Evolutionary conservation across 2,329 filamentous ascomycete species (phyloP).

Genomic region (Neofusicoccum sp.): DNA sequence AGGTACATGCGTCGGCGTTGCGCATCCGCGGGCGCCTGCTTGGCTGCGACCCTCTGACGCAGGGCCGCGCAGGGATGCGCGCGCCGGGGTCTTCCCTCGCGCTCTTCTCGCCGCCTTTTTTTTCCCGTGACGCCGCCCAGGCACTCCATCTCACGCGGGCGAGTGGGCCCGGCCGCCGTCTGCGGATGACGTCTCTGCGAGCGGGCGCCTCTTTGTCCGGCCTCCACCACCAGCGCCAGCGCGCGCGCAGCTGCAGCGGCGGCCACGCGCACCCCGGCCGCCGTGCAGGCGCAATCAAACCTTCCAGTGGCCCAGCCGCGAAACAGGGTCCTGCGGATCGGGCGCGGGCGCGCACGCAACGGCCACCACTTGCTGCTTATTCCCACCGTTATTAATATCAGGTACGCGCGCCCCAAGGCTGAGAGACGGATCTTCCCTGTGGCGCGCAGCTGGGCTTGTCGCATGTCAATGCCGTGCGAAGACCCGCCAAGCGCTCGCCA

Average conservation of each 20-base stretch:
- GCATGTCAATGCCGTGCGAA: not conserved
- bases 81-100: not conserved
- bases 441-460: not conserved
- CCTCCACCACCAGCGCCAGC: not conserved
- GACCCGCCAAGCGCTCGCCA: not conserved
- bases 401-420: not conserved
- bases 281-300: not conserved
- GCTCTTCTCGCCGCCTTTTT: slow-evolving; percentile 5
- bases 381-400: not conserved
- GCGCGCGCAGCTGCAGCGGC: not conserved
- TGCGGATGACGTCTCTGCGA: slow-evolving; percentile 1
- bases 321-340: not conserved
- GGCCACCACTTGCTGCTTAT: not conserved
- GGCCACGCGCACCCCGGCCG: too few species aligned
- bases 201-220: too few species aligned
- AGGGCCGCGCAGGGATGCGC: slow-evolving; percentile 1
- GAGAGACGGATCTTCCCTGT: not conserved
- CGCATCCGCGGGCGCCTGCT: slow-evolving; percentile 5
- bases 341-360: not conserved
- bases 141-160: slow-evolving; percentile 6
- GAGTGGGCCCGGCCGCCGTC: not conserved
- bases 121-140: not conserved
- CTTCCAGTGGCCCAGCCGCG: not conserved
- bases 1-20: slow-evolving; percentile 2
- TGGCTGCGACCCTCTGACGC: slow-evolving; percentile 11